Evolutionary conservation across 371 early-diverging fungal species (phyloP), one percentile per base, ranked within the genome.

Genomic region (Circinella minor): DNA sequence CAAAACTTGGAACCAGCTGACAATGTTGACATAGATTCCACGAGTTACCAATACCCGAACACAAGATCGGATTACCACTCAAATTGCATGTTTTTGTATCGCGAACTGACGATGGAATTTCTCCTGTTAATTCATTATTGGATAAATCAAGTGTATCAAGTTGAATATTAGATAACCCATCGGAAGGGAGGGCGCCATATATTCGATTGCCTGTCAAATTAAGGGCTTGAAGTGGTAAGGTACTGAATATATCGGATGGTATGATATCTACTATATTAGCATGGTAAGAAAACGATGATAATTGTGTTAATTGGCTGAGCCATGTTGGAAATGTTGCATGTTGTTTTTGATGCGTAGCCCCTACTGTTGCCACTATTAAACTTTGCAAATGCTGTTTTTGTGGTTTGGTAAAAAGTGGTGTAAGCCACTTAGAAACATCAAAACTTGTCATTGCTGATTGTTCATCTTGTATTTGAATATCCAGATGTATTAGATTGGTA

Each of bases 1-100:
- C 14, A 17, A 69, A 69, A 34, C 63, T 38, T 13, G 69, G 69
- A 3, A 62, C 63, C 7, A 69, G 55, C 20, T 63, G 55, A 39
- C 69, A 69, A 36, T 69, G 69, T 10, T 69, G 63, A n/a, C 69
- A 69, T 20, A 69, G 18, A 5, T 49, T n/a, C 69, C 69, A 69
- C 13, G 69, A 18, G 27, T 69, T 69, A 11, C 69, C 69, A 13
- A 63, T 63, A 15, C 69, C 69, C 7, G 69, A 37, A 43, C 69
- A 69, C 6, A 69, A 37, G 20, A 69, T 69, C 0, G 69, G 69
- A 15, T 69, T 69, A 37, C 57, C 57, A 13, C 39, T 17, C 27
- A 69, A 48, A 51, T 69, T 20, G 43, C 69, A 69, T 14, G 55
- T 18, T 2, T 14, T 55, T 15, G 69, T 46, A n/a, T 69, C 62